phyloP scores from a whole-genome alignment of 169 alveolate species.

The Plasmodium fragile region DNA sequence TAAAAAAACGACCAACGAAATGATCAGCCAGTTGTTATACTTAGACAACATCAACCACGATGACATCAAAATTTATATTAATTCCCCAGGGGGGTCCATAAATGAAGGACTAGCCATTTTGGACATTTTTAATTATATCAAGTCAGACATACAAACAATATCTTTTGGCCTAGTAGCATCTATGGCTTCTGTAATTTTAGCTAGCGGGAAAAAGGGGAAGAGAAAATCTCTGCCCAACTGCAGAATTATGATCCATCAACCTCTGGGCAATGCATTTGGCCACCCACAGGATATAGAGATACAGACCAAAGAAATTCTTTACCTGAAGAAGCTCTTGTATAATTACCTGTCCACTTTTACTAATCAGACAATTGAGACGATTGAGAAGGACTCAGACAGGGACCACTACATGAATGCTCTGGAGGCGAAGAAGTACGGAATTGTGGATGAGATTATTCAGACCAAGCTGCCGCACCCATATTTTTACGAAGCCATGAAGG shows the following conservation, averaged over 20 bases:
- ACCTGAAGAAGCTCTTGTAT: slow-evolving; percentile 85
- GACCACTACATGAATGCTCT: slow-evolving; percentile 89
- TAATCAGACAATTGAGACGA: slow-evolving; percentile 80
- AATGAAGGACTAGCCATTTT: slow-evolving; percentile 88
- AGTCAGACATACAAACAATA: slow-evolving; percentile 86
- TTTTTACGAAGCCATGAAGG: background rate
- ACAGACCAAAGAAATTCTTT: slow-evolving; percentile 90
- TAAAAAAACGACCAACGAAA: slow-evolving; percentile 85
- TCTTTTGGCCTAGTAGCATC: slow-evolving; percentile 91
- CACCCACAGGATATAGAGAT: slow-evolving; percentile 92
- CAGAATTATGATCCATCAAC: slow-evolving; percentile 92
- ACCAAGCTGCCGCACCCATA: slow-evolving; percentile 70
- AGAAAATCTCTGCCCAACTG: slow-evolving; percentile 89
- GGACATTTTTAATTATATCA: slow-evolving; percentile 86
- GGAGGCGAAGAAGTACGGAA: slow-evolving; percentile 89
- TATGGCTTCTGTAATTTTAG: slow-evolving; percentile 91
- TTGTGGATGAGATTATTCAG: slow-evolving; percentile 84
- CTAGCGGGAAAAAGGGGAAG: slow-evolving; percentile 91
- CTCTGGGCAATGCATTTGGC: slow-evolving; percentile 90
- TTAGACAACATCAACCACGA: slow-evolving; percentile 84
- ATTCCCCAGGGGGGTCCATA: slow-evolving; percentile 92
- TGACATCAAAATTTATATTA: slow-evolving; percentile 86
- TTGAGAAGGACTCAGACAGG: slow-evolving; percentile 87
- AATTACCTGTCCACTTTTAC: slow-evolving; percentile 86
- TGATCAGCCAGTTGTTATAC: slow-evolving; percentile 85